Base-by-base conservation (phyloP, 2,329 filamentous ascomycete genomes). In the Aspergillus nomiae region DNA sequence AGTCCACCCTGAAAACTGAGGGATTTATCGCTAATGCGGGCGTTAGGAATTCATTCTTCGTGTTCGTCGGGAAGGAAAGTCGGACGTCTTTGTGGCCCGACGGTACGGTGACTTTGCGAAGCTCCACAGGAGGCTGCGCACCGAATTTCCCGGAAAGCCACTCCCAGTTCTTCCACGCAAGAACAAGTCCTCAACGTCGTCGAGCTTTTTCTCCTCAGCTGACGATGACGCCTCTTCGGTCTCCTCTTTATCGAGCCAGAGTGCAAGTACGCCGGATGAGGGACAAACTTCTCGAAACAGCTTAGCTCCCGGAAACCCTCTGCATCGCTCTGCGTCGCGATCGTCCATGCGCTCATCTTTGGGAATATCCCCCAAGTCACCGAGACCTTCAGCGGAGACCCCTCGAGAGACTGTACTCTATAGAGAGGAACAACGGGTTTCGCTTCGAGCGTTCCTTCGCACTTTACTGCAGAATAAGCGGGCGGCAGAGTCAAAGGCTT, bases 371-470 rank as follows among this genome's bases (percentile, higher is more conserved):
- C 63, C 73, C 12, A 74, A 69, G 30, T 77, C 77, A 0, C 71
- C 77, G 2, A 70, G 71, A 53, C 61, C 58, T 14, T 80, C 79
- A 9, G 76, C 79, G 16, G 86, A 89, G 56, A 74, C 77, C 4
- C 62, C 67, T 14, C 63, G 70, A 26, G 77, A 88, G 74, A 81
- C 83, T 26, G 80, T 87, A 0, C 81, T 98, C 19, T 94, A 91
- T 81, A 87, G 95, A 46, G 95, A 99, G 80, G 90, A 88, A 69
- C 95, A 98, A 78, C 87, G 95, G 68, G 91, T 98, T 21, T 98
- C 94, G 1, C 83, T 99, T 5, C 87, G 95, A 59, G 94, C 95
- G 0, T 98, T 95, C 75, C 80, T 99, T n/a, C 87, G 95, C 48
- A 92, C 90, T 24, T 83, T 98, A 14, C 80, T 99, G 30, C 88